Evolutionary conservation across 2,329 filamentous ascomycete species (phyloP).

Genomic region (Botrytis galanthina): DNA sequence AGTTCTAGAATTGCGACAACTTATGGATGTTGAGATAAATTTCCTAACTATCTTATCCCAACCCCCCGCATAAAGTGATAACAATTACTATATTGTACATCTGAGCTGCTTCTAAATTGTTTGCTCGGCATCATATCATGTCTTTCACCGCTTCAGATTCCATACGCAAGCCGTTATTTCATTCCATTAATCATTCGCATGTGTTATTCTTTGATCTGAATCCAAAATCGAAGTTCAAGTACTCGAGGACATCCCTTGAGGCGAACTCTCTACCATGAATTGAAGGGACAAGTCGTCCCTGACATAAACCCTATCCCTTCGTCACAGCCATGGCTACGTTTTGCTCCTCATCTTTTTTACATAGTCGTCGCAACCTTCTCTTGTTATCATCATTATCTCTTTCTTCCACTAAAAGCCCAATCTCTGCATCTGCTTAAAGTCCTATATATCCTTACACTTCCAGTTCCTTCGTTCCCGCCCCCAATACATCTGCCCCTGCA

Average conservation of each 20-base stretch:
- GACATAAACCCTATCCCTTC: no score
- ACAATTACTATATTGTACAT: neutral
- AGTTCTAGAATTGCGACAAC: neutral
- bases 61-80: neutral
- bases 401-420: neutral
- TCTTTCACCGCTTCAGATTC: neutral
- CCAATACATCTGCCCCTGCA: neutral
- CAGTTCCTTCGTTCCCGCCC: neutral
- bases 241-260: neutral
- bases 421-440: neutral
- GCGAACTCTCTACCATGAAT: neutral
- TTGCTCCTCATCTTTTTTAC: neutral
- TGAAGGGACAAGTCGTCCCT: neutral
- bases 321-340: neutral
- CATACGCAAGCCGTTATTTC: neutral
- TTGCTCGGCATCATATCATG: neutral
- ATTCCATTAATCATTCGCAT: constrained; percentile 9
- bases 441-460: constrained; percentile 5
- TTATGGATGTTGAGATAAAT: neutral
- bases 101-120: neutral
- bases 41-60: no score
- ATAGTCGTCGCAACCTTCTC: neutral
- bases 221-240: neutral
- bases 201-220: neutral
- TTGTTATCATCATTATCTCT: constrained; percentile 1